A percentile compares a stretch with the other conserved stretches of the same genome.
Evolutionary conservation across 2,329 filamentous ascomycete species (phyloP).

Genomic region (Teratosphaeria zuluensis): DNA sequence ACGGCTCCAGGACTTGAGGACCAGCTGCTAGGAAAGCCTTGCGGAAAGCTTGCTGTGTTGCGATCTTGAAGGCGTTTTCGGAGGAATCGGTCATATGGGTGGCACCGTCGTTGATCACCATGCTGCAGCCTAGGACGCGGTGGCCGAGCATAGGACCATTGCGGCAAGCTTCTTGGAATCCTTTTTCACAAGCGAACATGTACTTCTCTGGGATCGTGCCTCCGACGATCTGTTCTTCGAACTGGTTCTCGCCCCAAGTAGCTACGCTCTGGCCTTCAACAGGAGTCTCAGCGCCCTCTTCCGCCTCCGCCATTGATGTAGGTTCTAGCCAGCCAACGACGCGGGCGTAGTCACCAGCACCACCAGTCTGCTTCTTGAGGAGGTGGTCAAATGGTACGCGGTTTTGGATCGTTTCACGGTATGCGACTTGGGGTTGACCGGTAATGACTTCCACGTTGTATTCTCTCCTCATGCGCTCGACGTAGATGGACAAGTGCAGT

Average conservation of each 20-base stretch:
- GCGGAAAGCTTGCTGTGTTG: constrained; percentile 91
- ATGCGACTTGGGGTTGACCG: constrained; percentile 93
- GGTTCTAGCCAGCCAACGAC: constrained; percentile 90
- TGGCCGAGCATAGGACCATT: constrained; percentile 90
- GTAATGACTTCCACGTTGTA: constrained; percentile 94
- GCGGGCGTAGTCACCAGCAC: constrained; percentile 88
- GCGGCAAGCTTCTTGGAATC: constrained; percentile 71
- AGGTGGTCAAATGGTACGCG: constrained; percentile 82
- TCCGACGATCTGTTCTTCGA: constrained; percentile 79
- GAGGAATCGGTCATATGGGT: constrained; percentile 97
- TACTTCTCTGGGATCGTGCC: constrained; percentile 94
- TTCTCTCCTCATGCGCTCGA: constrained; percentile 92
- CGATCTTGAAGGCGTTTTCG: constrained; percentile 89
- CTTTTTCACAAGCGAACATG: constrained; percentile 87
- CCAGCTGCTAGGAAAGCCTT: constrained; percentile 78
- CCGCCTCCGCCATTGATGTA: constrained; percentile 47
- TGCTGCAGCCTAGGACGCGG: constrained; percentile 76
- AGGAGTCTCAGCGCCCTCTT: neutral
- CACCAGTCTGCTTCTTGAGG: constrained; percentile 90
- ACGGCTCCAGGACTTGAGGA: constrained; percentile 79
- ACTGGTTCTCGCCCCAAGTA: constrained; percentile 58
- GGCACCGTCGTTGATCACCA: constrained; percentile 92
- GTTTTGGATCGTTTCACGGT: constrained; percentile 83
- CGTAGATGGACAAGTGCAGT: constrained; percentile 90
- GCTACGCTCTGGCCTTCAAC: neutral